Base-by-base conservation (phyloP, 176 grass and related monocot species). In the Hordeum vulgare region DNA sequence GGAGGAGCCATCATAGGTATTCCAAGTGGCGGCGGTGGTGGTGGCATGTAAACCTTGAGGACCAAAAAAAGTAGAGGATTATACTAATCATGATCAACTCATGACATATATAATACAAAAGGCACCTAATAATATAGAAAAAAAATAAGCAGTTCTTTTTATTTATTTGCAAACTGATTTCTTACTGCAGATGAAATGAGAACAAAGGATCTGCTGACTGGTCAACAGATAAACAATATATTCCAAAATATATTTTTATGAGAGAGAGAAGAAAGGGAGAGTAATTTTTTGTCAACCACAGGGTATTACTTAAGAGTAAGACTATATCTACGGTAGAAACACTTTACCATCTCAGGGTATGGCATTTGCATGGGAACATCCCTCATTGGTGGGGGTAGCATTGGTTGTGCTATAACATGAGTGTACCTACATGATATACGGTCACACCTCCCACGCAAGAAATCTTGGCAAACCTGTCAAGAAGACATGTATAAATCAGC, bases 401-500 rank as follows among this genome's bases (percentile, higher is more conserved):
- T 58, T 28, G 85, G 76, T 51, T 82, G 85, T 28, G 88, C 54
- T 56, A 74, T 76, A 51, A 39, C 65, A 83, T 94, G 91, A 86
- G 88, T 90, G 75, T 90, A 93, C 40, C 91, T 72, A 80, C 88
- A 93, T 75, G 91, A 83, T 79, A 80, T 91, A 69, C 91, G 91
- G 9, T 88, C 86, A 62, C 91, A 94, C 26, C 83, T 87, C 77
- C 91, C 91, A 85, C 66, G 84, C 84, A 94, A 82, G 65, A 94
- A 94, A 86, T 94, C 88, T 88, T 94, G 91, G 82, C 88, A 94
- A 86, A 76, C 88, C 91, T 94, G 64, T 40, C 17, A 67, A 79
- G 10, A 39, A 88, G 66, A 81, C 15, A 60, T 20, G 8, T 25
- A 68, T 17, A 66, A 66, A 79, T 79, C 23, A 75, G 59, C 18